Conservation (phyloP, 768 basidiomycete genomes). For the Pholiota microspora region DNA sequence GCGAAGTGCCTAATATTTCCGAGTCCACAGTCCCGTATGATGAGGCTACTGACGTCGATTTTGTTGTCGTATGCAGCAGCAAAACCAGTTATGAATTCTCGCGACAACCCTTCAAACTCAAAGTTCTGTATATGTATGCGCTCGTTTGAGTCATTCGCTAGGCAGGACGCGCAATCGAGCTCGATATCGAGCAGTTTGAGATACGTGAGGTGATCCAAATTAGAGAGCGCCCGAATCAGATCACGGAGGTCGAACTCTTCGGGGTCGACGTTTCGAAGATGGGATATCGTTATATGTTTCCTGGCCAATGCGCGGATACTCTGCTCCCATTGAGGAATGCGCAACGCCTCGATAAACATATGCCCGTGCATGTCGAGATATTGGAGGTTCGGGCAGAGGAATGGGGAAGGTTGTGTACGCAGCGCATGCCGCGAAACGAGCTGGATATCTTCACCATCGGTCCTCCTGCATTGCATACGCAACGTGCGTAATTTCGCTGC, state of each 20-base stretch:
- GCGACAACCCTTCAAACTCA: conserved; percentile 13
- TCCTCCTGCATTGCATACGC: conserved; percentile 8
- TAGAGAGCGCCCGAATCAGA: conserved; percentile 8
- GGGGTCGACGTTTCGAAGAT: neutral
- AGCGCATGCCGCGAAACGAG: neutral
- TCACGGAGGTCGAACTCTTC: conserved; percentile 4
- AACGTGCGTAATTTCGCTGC: conserved; percentile 11
- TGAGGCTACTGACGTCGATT: conserved; percentile 12
- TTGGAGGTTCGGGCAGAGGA: conserved; percentile 11
- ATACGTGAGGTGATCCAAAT: conserved; percentile 10
- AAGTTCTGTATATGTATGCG: conserved; percentile 18
- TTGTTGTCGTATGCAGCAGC: conserved; percentile 9
- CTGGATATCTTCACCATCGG: neutral
- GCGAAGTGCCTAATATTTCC: neutral
- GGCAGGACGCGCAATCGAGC: conserved; percentile 8
- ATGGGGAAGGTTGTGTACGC: neutral
- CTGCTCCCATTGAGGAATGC: conserved; percentile 9
- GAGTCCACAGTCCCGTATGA: conserved; percentile 9
- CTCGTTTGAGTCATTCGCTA: neutral
- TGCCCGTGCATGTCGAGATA: conserved; percentile 14
- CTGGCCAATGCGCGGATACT: conserved; percentile 6
- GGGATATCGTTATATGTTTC: conserved; percentile 14
- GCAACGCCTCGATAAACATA: conserved; percentile 11
- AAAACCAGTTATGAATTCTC: conserved; percentile 10
- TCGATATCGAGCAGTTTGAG: conserved; percentile 14